A percentile compares a stretch with the other conserved stretches of the same genome.
phyloP scores from a whole-genome alignment of 768 basidiomycete genomes.

The Trametes cubensis region DNA sequence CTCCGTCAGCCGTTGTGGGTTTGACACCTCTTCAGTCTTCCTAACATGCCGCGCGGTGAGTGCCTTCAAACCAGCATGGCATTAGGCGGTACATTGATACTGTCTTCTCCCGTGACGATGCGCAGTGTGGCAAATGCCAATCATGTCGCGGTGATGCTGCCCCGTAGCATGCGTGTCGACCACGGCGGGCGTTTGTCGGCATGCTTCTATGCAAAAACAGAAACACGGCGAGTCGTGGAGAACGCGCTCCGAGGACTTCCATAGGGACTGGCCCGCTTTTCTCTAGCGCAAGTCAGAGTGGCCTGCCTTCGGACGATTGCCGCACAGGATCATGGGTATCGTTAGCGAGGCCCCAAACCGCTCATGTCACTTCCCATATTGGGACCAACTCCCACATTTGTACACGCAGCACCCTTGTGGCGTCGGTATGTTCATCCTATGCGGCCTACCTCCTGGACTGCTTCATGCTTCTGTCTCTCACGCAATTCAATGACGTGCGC shows the following conservation, averaged over 20 bases:
- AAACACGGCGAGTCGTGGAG: background rate
- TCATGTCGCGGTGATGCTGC: background rate
- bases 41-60: too few relatives aligned
- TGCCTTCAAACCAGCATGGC: too few relatives aligned
- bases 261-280: background rate
- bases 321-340: too few relatives aligned
- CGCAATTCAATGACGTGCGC: slow-evolving; percentile 2
- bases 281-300: too few relatives aligned
- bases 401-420: slow-evolving; percentile 11
- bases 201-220: background rate
- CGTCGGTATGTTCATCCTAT: background rate
- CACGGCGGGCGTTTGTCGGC: background rate
- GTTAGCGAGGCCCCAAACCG: background rate
- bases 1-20: too few relatives aligned
- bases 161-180: background rate
- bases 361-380: background rate
- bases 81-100: background rate
- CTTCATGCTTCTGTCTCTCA: slow-evolving; percentile 3
- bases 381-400: background rate
- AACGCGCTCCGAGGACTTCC: slow-evolving; percentile 12
- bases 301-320: too few relatives aligned
- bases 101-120: background rate
- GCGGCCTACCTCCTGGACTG: background rate
- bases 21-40: too few relatives aligned
- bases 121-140: background rate